Base-by-base conservation (phyloP, 345 rosid genomes). In the Pistacia atlantica region DNA sequence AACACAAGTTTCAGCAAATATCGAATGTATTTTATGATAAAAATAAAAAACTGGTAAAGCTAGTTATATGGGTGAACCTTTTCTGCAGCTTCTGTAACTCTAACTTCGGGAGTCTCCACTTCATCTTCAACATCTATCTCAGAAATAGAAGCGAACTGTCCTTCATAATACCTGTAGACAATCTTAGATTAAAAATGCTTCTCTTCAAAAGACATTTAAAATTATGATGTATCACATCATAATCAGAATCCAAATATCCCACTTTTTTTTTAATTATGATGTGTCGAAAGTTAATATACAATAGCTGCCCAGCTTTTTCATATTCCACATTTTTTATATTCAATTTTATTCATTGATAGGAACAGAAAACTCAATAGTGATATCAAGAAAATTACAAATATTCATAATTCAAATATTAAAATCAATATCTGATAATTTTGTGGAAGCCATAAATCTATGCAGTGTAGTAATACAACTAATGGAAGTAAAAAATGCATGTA, bases 31-130 rank as follows among this genome's bases (percentile, higher is more conserved):
- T 25, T 25, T 25, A 25, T 25, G 33, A 13, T 45, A 17, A 49
- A 22, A 54, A 25, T 65, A 31, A 12, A 63, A 20, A 13, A 35
- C 63, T 73, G 62, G 16, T 12, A 63, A 79, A 71, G 42, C 14
- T 3, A 16, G 28, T 51, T 52, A 31, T 33, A 17, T 35, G 11
- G 62, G 75, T 6, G 67, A 82, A 96, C 99, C 98, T 96, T 91
- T 85, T 90, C 90, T 80, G 98, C 98, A 78, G 95, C 99, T 72
- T 94, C 97, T 12, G 86, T 82, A 58, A 92, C 86, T 82, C 90
- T 84, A 78, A 87, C 77, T 70, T 78, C 85, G 69, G 84, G 81
- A 79, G 73, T 74, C 61, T 87, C 91, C 69, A 67, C 81, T 67
- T 72, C 85, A 78, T 78, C 84, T 78, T 87, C 91, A 72, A 77